These are phyloP conservation scores for Phaeophleospora eucalypticola DNA, from an alignment of 2,329 filamentous ascomycete genomes.

Conservation along the genomic window DNA sequence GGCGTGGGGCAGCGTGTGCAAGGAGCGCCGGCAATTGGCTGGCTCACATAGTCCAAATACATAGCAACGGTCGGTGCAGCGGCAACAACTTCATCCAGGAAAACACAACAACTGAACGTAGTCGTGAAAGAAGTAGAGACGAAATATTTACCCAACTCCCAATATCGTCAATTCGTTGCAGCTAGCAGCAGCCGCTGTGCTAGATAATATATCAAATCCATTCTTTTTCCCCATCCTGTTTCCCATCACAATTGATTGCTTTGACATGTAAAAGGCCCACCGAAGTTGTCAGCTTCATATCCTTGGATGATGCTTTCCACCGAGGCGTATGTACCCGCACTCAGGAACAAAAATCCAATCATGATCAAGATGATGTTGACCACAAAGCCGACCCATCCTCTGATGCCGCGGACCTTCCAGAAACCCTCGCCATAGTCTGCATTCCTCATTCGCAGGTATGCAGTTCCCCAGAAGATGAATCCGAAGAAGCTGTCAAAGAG, in stretches of 20 bases:
- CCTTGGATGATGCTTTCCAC: conserved; percentile 71
- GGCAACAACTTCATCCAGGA: too few species aligned
- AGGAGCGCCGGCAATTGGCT: too few species aligned
- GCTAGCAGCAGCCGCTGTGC: background rate
- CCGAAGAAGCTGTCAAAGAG: conserved; percentile 91
- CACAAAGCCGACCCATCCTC: conserved; percentile 51
- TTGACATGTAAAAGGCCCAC: conserved; percentile 70
- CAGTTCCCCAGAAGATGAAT: conserved; percentile 91
- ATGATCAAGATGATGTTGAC: conserved; percentile 70
- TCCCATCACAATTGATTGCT: conserved; percentile 51
- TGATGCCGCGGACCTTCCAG: conserved; percentile 51
- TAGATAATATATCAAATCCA: background rate
- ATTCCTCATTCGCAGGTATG: conserved; percentile 70
- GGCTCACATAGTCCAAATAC: too few species aligned
- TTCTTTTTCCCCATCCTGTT: background rate
- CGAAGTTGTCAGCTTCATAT: conserved; percentile 61
- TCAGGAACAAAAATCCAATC: conserved; percentile 76
- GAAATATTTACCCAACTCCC: background rate
- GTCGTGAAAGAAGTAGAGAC: conserved; percentile 1
- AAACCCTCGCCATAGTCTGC: conserved; percentile 57
- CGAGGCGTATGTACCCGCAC: conserved; percentile 70
- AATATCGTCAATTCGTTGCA: background rate
- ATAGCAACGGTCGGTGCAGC: too few species aligned
- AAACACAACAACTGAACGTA: too few species aligned
- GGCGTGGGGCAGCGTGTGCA: too few species aligned